Evolutionary conservation across 2,329 filamentous ascomycete genomes (phyloP), one percentile per base, ranked within the genome.

Genomic region (Fusarium proliferatum): DNA sequence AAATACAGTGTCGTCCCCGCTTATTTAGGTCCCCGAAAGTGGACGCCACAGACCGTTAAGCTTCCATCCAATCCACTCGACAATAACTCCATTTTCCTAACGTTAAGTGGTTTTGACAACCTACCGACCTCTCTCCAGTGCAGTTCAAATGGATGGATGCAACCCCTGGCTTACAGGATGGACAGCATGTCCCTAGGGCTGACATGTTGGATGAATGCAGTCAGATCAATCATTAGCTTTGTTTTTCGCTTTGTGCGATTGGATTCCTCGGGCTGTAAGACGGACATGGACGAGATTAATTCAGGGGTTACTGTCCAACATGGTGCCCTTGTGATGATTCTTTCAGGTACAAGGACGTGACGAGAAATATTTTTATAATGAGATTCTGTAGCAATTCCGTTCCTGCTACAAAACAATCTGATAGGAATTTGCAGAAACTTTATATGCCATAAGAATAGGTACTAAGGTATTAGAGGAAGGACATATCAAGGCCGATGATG

Each of bases 91-190:
- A 55, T 26, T 30, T 28, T 42, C 41, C 8, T 52, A 26, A 45
- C 23, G 17, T 45, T 28, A 23, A 34, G n/a, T 16, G 12, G 16
- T 10, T n/a, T 28, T 17, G 26, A 30, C 10, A 9, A 45, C 58
- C 26, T 49, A 49, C 43, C 23, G 11, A 13, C 43, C 12, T 46
- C 26, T 21, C 26, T 30, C 9, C 12, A 48, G 6, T 48, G 21
- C 21, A 21, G 45, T n/a, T 26, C n/a, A 28, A 10, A 36, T 45
- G 21, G 16, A 36, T 41, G 30, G 33, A 39, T 26, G 43, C 26
- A 42, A 12, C 42, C 56, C 45, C 38, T 64, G 58, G 58, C 52
- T 67, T 38, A 46, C 21, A 52, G 52, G 56, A 30, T 49, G n/a
- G 39, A 33, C 19, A n/a, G 15, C 17, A 36, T 42, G 23, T 39